Conservation (phyloP, 169 alveolate genomes). For the Plasmodium malariae region DNA sequence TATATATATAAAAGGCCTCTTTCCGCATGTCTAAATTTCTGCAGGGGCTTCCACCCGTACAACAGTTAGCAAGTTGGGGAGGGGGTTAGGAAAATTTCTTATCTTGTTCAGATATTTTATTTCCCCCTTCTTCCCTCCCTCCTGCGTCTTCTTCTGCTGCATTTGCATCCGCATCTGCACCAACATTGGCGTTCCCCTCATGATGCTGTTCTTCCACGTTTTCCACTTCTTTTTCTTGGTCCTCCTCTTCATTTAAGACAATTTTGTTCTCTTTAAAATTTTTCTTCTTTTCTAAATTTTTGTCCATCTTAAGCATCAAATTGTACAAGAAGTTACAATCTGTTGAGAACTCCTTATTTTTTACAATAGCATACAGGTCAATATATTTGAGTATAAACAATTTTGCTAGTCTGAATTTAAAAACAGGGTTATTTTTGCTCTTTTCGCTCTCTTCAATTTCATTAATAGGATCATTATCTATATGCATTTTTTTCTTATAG, state of each 20-base stretch:
- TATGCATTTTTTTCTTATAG: conserved; percentile 81
- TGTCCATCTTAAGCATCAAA: conserved; percentile 59
- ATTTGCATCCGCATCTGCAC: no score
- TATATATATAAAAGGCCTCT: no score
- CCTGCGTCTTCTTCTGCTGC: no score
- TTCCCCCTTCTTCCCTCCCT: background rate
- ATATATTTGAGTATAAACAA: conserved; percentile 77
- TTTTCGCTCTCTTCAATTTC: conserved; percentile 82
- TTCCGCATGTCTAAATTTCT: no score
- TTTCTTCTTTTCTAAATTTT: conserved; percentile 30
- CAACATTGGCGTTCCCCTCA: no score
- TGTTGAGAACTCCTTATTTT: conserved; percentile 38
- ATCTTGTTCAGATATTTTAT: no score
- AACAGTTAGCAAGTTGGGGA: no score
- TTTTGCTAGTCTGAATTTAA: conserved; percentile 82
- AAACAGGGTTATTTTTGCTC: conserved; percentile 81
- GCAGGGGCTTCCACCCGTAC: no score
- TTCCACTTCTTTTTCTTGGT: background rate
- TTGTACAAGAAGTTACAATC: conserved; percentile 42
- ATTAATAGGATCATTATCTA: conserved; percentile 85
- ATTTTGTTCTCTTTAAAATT: background rate
- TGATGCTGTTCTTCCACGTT: background rate
- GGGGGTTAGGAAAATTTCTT: no score
- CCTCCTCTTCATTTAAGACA: background rate
- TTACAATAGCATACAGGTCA: conserved; percentile 76